phyloP scores from a whole-genome alignment of 2,329 filamentous ascomycete genomes.

The Ophiostoma angusticollis region DNA sequence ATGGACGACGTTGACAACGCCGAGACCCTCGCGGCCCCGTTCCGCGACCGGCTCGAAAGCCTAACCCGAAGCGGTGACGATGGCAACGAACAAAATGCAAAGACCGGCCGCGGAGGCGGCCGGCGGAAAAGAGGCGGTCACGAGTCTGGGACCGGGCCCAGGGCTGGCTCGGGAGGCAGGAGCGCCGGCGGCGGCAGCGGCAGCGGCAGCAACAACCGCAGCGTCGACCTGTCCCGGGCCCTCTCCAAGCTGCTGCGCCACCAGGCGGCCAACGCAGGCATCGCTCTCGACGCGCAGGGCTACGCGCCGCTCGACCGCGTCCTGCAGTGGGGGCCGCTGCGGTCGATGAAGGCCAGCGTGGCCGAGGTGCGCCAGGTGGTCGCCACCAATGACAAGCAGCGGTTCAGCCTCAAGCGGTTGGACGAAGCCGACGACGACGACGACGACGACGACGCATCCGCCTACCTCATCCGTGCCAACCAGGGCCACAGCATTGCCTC shows the following conservation, averaged over 20 bases:
- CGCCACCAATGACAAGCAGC: conserved; percentile 71
- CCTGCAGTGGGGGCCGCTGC: conserved; percentile 45
- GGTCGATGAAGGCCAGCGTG: conserved; percentile 59
- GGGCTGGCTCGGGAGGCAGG: background rate
- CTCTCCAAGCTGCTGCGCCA: conserved; percentile 43
- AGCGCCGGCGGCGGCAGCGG: conserved; percentile 18
- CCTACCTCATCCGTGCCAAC: conserved; percentile 86
- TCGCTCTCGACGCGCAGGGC: conserved; percentile 45
- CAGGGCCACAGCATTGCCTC: conserved; percentile 77
- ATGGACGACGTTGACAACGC: conserved; percentile 11
- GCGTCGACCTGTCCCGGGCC: conserved; percentile 38
- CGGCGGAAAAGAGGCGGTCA: background rate
- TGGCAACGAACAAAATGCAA: no score
- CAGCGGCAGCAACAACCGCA: conserved; percentile 25
- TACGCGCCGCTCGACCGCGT: conserved; percentile 46
- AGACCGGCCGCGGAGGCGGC: background rate
- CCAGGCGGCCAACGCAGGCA: conserved; percentile 42
- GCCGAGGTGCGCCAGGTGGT: conserved; percentile 61
- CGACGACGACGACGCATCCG: conserved; percentile 35
- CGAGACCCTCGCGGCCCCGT: conserved; percentile 12
- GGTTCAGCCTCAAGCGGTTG: conserved; percentile 63
- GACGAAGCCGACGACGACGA: conserved; percentile 12
- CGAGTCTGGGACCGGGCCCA: background rate
- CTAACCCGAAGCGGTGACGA: background rate
- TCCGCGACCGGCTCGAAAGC: conserved; percentile 10